Evolutionary conservation across 345 rosid species (phyloP), one percentile per base, ranked within the genome.

Genomic region (Eucalyptus sideroxylon): DNA sequence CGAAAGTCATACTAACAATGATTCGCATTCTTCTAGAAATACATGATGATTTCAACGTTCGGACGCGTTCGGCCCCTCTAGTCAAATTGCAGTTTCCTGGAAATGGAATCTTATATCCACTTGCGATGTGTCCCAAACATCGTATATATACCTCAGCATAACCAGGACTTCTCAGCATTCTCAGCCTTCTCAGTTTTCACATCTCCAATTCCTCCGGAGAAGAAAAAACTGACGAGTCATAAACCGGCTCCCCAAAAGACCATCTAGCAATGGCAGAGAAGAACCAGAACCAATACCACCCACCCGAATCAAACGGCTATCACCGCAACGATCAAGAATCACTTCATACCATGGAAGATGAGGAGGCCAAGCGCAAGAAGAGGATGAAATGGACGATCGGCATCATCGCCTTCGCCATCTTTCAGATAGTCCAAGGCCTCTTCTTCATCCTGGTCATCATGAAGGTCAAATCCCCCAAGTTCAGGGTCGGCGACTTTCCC

Each of bases 391-490:
- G 88, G 88, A 86, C 90, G 42, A 80, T 87, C 4, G 89, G 88
- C 87, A 80, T 89, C n/a, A 88, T 69, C 17, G 90, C 90, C 42
- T 92, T 92, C 15, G 88, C 67, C 34, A 67, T 92, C 14, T 92
- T 92, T 69, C 92, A 92, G 88, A 90, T 87, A 27, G 87, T 59
- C 83, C 88, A 89, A 13, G 82, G 82, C 45, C 86, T 92, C 31
- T 87, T 90, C 40, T 92, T 92, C 72, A 53, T 86, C 14, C 56
- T 89, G 15, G 86, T 88, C 14, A 89, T 90, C 21, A 60, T 92
- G 89, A 90, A 65, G 50, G 86, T 92, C 88, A 89, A 89, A 31
- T 59, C 67, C 27, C 93, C 93, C 83, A 92, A 92, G 88, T 92
- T 89, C 55, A 89, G 92, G 31, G 24, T 90, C 31, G 45, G 65